Percentiles rank a stretch among this genome's conserved stretches.
These are phyloP conservation scores for Gloeostereum incarnatum DNA, from an alignment of 768 basidiomycete species.

Conservation along the genomic window DNA sequence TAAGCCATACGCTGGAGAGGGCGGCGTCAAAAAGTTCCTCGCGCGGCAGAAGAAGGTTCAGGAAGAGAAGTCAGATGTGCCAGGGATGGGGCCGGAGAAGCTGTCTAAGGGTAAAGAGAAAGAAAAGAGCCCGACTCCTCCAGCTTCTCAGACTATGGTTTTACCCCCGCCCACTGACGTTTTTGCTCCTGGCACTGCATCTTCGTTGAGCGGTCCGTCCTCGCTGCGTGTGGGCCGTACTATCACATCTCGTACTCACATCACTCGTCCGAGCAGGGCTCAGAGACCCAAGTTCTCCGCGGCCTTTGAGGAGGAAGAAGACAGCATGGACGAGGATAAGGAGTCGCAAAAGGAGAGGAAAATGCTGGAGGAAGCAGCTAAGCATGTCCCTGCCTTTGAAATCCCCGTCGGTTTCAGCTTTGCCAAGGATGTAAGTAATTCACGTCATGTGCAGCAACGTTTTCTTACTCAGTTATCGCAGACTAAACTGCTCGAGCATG, in stretches of 20 bases:
- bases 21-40: constrained; percentile 71
- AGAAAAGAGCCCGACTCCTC: background rate
- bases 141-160: background rate
- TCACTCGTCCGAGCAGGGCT: constrained; percentile 43
- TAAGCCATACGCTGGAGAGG: constrained; percentile 73
- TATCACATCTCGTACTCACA: constrained; percentile 47
- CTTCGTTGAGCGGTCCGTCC: constrained; percentile 25
- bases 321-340: constrained; percentile 30
- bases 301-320: constrained; percentile 44
- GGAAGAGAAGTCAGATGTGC: constrained; percentile 8
- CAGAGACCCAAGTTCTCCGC: constrained; percentile 58
- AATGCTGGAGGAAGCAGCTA: constrained; percentile 44
- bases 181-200: constrained; percentile 19
- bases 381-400: constrained; percentile 46
- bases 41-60: constrained; percentile 29
- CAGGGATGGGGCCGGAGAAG: background rate
- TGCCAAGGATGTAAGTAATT: constrained; percentile 44
- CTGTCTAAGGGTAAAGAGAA: background rate
- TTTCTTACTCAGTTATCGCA: constrained; percentile 11
- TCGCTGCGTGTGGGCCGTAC: constrained; percentile 61
- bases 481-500: constrained; percentile 26
- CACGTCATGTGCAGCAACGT: constrained; percentile 1
- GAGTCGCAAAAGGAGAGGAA: constrained; percentile 32
- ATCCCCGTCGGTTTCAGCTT: constrained; percentile 61
- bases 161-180: constrained; percentile 18